phyloP scores from a whole-genome alignment of 768 basidiomycete genomes.

The Auricularia cornea region DNA sequence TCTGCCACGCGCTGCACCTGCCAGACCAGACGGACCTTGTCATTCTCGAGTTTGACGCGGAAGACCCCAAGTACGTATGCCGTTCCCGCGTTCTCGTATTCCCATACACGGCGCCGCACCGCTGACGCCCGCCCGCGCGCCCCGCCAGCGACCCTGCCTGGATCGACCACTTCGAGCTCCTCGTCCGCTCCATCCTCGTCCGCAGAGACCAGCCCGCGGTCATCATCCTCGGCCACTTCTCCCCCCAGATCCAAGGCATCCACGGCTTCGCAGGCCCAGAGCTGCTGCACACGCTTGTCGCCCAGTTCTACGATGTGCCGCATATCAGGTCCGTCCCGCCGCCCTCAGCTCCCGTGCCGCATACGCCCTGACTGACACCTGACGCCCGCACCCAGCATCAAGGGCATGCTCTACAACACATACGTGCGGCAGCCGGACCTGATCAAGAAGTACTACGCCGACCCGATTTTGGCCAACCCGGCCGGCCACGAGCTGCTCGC shows the following conservation, averaged over 20 bases:
- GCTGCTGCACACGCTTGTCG: conserved; percentile 80
- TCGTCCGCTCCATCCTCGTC: conserved; percentile 84
- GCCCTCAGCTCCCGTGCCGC: not conserved
- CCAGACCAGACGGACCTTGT: conserved; percentile 92
- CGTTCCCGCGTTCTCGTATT: not conserved
- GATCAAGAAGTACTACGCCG: conserved; percentile 64
- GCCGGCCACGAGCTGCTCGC: conserved; percentile 77
- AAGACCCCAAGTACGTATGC: conserved; percentile 81
- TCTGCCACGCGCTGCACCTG: conserved; percentile 86
- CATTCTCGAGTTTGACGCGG: conserved; percentile 89
- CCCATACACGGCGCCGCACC: not conserved
- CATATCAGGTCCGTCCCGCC: conserved; percentile 54
- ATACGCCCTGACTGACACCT: not conserved
- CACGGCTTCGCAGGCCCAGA: conserved; percentile 88
- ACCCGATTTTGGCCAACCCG: conserved; percentile 73
- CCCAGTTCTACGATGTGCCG: conserved; percentile 96
- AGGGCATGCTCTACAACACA: conserved; percentile 70
- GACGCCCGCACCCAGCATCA: conserved; percentile 40
- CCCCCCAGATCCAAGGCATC: conserved; percentile 68
- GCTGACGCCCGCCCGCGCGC: conserved; percentile 3
- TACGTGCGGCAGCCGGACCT: conserved; percentile 70
- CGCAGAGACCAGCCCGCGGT: conserved; percentile 89
- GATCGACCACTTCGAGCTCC: conserved; percentile 82
- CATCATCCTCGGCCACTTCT: conserved; percentile 91
- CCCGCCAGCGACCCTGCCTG: conserved; percentile 62